Evolutionary conservation across 2,329 filamentous ascomycete genomes (phyloP), one percentile per base, ranked within the genome.

Genomic region (Beauveria asiatica): DNA sequence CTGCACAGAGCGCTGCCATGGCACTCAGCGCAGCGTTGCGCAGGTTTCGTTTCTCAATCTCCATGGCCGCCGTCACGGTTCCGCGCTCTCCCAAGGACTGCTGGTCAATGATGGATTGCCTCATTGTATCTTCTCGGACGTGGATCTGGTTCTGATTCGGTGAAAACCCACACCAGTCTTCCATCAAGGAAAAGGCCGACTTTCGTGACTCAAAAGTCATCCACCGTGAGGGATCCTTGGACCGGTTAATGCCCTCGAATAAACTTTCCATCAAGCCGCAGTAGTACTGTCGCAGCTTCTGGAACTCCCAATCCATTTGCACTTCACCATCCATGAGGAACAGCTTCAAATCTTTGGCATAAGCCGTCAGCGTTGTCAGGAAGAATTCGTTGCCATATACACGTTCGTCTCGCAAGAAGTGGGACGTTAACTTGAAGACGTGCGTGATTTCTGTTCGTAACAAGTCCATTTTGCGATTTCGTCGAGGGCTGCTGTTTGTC

Each of bases 101-200:
- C 59, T 91, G 88, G 57, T 93, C 86, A 41, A 96, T 86, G 65
- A 94, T 81, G 3, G 89, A 90, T 66, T 92, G 89, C 48, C 90
- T 83, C 87, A 97, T 95, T 41, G 84, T 88, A 63, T 96, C 89
- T 73, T 97, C 92, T 63, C 91, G 83, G 61, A 87, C 86, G 5
- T 87, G 84, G 45, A 96, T 89, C 64, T 95, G 89, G 16, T 77
- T 80, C 70, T 95, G 91, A 64, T 97, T 96, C 0, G 92, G 91
- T 8, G 92, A 96, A 71, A 95, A 97, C 2, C 94, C 94, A 70
- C 94, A 99, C 95, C 95, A 99, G 65, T 97, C 93, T 73, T 99
- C 94, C 92, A 99, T 97, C 52, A 99, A 77, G 0, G 92, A 87
- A 70, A 99, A 99, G 0, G 93, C 89, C 5, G 94, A 97, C 70